phyloP scores from a whole-genome alignment of 2,329 filamentous ascomycete species.

The Leptographium procerum region DNA sequence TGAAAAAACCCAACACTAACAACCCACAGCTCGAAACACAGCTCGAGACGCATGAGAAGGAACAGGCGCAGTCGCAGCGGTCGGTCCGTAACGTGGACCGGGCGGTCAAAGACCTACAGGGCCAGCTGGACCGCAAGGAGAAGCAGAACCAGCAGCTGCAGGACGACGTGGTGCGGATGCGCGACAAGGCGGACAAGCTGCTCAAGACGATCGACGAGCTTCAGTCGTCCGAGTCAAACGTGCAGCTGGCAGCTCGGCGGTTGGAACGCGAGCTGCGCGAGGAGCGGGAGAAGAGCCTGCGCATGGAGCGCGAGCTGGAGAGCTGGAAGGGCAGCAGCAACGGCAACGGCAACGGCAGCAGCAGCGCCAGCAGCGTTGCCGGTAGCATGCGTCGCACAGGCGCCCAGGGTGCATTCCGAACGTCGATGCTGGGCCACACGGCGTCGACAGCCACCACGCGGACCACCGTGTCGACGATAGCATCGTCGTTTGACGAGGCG shows the following conservation, averaged over 20 bases:
- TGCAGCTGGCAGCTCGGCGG: constrained; percentile 70
- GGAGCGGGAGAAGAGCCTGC: constrained; percentile 69
- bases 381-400: constrained; percentile 32
- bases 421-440: constrained; percentile 9
- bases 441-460: constrained; percentile 10
- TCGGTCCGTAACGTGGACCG: constrained; percentile 88
- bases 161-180: constrained; percentile 74
- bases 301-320: constrained; percentile 81
- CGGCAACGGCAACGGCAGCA: constrained; percentile 14
- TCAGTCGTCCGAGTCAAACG: constrained; percentile 72
- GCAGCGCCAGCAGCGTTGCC: constrained; percentile 15
- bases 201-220: constrained; percentile 88
- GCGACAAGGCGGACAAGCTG: constrained; percentile 84
- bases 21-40: constrained; percentile 68
- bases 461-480: constrained; percentile 23
- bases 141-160: constrained; percentile 71
- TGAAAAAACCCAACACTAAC: background rate
- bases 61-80: constrained; percentile 69
- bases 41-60: constrained; percentile 70
- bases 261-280: constrained; percentile 85
- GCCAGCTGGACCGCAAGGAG: constrained; percentile 85
- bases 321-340: constrained; percentile 36
- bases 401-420: constrained; percentile 21
- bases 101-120: constrained; percentile 83
- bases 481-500: constrained; percentile 27